A percentile compares a stretch with the other conserved stretches of the same genome.
Evolutionary conservation across 306 rosid genomes (phyloP).

Genomic region (Rosa multiflora): DNA sequence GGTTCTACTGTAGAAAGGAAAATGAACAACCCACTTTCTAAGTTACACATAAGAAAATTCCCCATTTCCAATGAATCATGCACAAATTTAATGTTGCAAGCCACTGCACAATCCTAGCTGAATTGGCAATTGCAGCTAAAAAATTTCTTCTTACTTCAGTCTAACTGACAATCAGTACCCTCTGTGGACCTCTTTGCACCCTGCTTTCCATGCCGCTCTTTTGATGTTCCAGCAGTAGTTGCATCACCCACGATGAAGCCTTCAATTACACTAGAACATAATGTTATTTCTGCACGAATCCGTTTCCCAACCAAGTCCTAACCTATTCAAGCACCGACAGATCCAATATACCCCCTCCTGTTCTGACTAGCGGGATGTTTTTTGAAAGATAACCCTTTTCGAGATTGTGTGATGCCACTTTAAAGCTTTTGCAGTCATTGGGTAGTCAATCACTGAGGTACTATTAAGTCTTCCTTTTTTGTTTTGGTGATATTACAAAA

Average conservation of each 20-base stretch:
- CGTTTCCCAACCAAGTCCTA: neutral
- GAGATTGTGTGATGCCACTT: too few species aligned
- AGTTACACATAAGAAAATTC: neutral
- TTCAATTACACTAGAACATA: neutral
- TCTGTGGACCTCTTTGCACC: neutral
- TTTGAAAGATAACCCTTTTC: too few species aligned
- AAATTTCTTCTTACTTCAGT: neutral
- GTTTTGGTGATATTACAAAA: too few species aligned
- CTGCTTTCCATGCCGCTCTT: neutral
- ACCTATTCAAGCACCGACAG: too few species aligned
- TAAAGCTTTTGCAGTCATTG: neutral
- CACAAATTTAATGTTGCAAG: neutral
- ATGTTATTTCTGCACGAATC: too few species aligned
- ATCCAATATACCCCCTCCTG: neutral
- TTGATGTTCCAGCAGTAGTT: neutral
- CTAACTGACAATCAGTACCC: neutral
- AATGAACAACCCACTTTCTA: neutral
- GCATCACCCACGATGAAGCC: neutral
- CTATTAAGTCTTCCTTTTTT: too few species aligned
- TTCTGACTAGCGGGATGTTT: neutral
- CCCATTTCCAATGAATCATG: neutral
- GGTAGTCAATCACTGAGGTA: neutral
- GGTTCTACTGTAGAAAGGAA: neutral
- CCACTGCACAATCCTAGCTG: neutral
- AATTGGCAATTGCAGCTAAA: too few species aligned